These are phyloP conservation scores for Plantago elongata DNA, from an alignment of 257 asterid genomes.

Conservation along the genomic window DNA sequence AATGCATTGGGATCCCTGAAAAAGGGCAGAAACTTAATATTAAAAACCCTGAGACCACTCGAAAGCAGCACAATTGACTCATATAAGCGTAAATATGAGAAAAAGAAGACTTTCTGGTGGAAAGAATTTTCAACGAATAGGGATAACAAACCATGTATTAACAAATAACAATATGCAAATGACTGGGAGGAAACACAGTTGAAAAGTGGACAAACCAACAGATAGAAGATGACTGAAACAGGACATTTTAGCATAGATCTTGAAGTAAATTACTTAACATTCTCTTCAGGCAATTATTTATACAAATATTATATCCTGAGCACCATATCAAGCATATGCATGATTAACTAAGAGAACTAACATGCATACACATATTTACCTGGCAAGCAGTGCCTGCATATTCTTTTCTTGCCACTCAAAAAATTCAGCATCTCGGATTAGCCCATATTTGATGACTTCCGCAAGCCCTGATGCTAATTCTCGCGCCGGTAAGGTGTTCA, in stretches of 20 bases:
- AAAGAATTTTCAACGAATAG: constrained; percentile 5
- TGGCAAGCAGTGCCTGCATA: constrained; percentile 66
- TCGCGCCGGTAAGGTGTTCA: constrained; percentile 85
- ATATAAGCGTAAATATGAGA: constrained; percentile 11
- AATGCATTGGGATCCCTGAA: constrained; percentile 77
- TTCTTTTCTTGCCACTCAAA: constrained; percentile 97
- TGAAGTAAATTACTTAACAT: neutral
- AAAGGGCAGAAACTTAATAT: constrained; percentile 16
- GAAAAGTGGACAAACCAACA: no score
- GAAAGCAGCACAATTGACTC: constrained; percentile 2
- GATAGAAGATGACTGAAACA: no score
- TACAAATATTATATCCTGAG: no score
- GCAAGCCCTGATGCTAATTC: constrained; percentile 97
- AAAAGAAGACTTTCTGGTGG: neutral
- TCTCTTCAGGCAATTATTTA: no score
- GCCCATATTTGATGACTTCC: constrained; percentile 92
- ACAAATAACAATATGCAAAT: neutral
- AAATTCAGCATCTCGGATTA: constrained; percentile 79
- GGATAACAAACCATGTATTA: constrained; percentile 5
- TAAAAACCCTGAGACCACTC: constrained; percentile 17
- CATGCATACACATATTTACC: constrained; percentile 37
- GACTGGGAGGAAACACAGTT: neutral
- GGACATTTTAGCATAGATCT: neutral
- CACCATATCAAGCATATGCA: no score
- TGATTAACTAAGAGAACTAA: neutral